These are phyloP conservation scores for Calonectria hongkongensis DNA, from an alignment of 2,329 filamentous ascomycete species.

Conservation along the genomic window DNA sequence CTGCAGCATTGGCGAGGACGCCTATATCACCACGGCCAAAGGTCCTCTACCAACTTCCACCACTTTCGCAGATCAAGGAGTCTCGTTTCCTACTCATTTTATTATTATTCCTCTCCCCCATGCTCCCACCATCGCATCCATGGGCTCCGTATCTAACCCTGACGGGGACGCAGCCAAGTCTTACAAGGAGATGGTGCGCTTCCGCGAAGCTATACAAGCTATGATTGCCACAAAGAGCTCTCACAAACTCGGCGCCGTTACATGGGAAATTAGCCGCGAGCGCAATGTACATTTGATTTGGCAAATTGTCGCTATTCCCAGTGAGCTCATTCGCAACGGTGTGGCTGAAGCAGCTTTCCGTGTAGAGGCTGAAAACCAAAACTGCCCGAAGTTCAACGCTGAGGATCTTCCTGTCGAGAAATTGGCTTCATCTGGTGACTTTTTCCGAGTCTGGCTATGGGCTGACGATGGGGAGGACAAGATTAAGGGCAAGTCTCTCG, in stretches of 20 bases:
- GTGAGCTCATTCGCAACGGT: slow-evolving; percentile 80
- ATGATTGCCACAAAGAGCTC: slow-evolving; percentile 79
- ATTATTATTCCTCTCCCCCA: slow-evolving; percentile 94
- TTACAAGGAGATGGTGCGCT: slow-evolving; percentile 87
- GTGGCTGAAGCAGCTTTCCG: slow-evolving; percentile 92
- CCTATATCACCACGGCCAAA: slow-evolving; percentile 93
- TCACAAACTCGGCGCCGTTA: slow-evolving; percentile 85
- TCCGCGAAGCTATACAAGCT: slow-evolving; percentile 83
- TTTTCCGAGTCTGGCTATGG: slow-evolving; percentile 91
- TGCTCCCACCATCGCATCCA: slow-evolving; percentile 82
- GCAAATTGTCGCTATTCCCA: slow-evolving; percentile 90
- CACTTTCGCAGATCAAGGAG: slow-evolving; percentile 78
- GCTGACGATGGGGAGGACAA: slow-evolving; percentile 71
- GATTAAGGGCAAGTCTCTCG: slow-evolving; percentile 78
- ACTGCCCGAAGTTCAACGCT: slow-evolving; percentile 71
- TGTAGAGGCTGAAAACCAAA: slow-evolving; percentile 87
- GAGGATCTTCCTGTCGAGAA: slow-evolving; percentile 70
- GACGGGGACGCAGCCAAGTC: slow-evolving; percentile 76
- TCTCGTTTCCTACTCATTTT: slow-evolving; percentile 88
- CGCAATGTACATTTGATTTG: slow-evolving; percentile 92
- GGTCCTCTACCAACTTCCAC: slow-evolving; percentile 85
- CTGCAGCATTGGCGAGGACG: slow-evolving; percentile 89
- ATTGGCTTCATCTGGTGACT: slow-evolving; percentile 74
- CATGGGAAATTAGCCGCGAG: slow-evolving; percentile 91
- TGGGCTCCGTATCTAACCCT: slow-evolving; percentile 72